These are phyloP conservation scores for Dothistroma septosporum DNA, from an alignment of 2,329 filamentous ascomycete species.

Conservation along the genomic window DNA sequence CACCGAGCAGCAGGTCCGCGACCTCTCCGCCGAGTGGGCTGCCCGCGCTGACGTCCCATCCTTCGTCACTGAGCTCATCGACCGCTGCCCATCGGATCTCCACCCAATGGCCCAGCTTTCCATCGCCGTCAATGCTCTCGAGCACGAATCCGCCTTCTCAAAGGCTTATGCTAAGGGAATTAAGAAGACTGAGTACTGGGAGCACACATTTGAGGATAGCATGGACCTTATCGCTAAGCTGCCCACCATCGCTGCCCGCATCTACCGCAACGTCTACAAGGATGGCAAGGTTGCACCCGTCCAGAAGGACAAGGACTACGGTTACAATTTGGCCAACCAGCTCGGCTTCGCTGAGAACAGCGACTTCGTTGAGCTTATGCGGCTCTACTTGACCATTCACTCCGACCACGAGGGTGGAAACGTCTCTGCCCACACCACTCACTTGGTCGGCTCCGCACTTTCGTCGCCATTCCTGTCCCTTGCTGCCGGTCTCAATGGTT, in stretches of 20 bases:
- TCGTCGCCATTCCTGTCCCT: constrained; percentile 97
- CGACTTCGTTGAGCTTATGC: constrained; percentile 97
- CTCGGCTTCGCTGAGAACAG: constrained; percentile 92
- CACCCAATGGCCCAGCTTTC: constrained; percentile 99
- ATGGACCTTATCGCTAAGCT: constrained; percentile 99
- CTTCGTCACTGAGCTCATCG: constrained; percentile 98
- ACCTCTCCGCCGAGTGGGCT: constrained; percentile 97
- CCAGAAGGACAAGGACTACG: constrained; percentile 99
- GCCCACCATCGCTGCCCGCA: constrained; percentile 93
- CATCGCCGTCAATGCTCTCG: constrained; percentile 91
- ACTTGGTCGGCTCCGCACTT: constrained; percentile 92
- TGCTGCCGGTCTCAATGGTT: constrained; percentile 93
- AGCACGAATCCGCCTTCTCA: constrained; percentile 96
- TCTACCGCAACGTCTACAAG: constrained; percentile 99
- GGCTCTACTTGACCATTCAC: constrained; percentile 99
- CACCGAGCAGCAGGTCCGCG: constrained; percentile 95
- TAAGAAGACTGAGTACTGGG: constrained; percentile 99
- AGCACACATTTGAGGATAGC: constrained; percentile 97
- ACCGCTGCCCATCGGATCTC: constrained; percentile 97
- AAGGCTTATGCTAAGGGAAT: constrained; percentile 99
- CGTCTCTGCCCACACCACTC: constrained; percentile 96
- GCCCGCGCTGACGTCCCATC: constrained; percentile 95
- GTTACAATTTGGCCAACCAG: constrained; percentile 99
- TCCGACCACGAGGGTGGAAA: constrained; percentile 99
- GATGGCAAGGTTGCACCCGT: constrained; percentile 94